Evolutionary conservation across 2,329 filamentous ascomycete genomes (phyloP).

Genomic region (Fusarium citri): DNA sequence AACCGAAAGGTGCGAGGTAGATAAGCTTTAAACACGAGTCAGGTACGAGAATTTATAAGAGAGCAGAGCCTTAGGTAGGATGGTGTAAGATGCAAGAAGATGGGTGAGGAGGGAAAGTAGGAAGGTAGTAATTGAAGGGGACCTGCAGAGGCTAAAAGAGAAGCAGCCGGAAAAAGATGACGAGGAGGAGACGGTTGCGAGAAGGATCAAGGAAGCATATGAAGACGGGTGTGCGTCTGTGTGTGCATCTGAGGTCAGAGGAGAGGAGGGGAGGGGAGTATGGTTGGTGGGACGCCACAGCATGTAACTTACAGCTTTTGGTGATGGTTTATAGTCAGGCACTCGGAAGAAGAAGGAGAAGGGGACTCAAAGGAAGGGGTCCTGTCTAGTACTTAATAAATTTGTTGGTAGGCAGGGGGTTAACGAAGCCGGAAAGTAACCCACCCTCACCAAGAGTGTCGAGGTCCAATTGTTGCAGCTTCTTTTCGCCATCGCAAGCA

Average conservation of each 20-base stretch:
- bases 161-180: conserved; percentile 19
- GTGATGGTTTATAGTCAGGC: conserved; percentile 4
- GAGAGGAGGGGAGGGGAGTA: conserved; percentile 7
- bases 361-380: neutral
- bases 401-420: conserved; percentile 16
- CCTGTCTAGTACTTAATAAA: conserved; percentile 24
- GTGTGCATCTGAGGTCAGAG: conserved; percentile 19
- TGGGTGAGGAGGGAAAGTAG: conserved; percentile 24
- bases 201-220: conserved; percentile 4
- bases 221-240: conserved; percentile 6
- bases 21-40: conserved; percentile 14
- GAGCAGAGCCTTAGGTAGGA: conserved; percentile 12
- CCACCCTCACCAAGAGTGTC: conserved; percentile 22
- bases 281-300: conserved; percentile 44
- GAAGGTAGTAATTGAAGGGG: conserved; percentile 37
- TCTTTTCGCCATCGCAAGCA: conserved; percentile 35
- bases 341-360: conserved; percentile 7
- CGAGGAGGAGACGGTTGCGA: conserved; percentile 15
- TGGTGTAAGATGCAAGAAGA: conserved; percentile 14
- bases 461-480: conserved; percentile 11
- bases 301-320: neutral
- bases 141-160: conserved; percentile 42
- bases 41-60: conserved; percentile 13
- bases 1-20: conserved; percentile 21
- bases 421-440: conserved; percentile 22